Base-by-base conservation (phyloP, 345 rosid species). In the Gynandropsis gynandra region DNA sequence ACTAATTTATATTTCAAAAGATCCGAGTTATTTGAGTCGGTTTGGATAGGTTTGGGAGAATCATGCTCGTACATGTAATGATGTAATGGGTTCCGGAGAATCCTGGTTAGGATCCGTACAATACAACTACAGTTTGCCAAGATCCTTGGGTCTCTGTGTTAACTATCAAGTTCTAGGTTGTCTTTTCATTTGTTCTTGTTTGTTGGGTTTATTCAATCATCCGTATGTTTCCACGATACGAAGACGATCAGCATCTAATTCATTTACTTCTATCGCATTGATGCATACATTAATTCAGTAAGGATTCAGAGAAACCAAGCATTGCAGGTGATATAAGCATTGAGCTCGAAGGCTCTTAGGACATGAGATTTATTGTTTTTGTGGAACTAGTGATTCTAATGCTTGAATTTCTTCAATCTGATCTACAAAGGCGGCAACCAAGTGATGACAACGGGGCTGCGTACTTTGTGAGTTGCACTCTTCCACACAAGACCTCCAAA, bases 401-500 rank as follows among this genome's bases (percentile, higher is more conserved):
- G n/a, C n/a, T n/a, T n/a, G n/a, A n/a, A n/a, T 38, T 31, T 52
- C 10, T n/a, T n/a, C n/a, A n/a, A n/a, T n/a, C n/a, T n/a, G n/a
- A n/a, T 64, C 71, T 70, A 85, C 36, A 68, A 17, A 14, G 87
- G 80, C 1, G 73, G 36, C 47, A 82, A 56, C 89, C 89, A 81
- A 5, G 84, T 82, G 61, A 90, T 16, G 16, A 61, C 72, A 38
- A 90, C 59, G 10, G 98, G 90, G 56, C 98, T 90, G 54, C 96
- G 72, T 34, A 90, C 98, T 72, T 67, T 80, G 68, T 80, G 95
- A n/a, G 72, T 59, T 21, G 83, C 67, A 61, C 89, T 86, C 67
- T 76, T 80, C 98, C 98, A 90, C 6, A 70, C 56, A 56, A 90
- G 66, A 12, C 80, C 83, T 50, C 98, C 98, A 44, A 83, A 84